Evolutionary conservation across 352 stramenopile genomes (phyloP), one percentile per base, ranked within the genome.

Genomic region (Phytophthora hybrid): DNA sequence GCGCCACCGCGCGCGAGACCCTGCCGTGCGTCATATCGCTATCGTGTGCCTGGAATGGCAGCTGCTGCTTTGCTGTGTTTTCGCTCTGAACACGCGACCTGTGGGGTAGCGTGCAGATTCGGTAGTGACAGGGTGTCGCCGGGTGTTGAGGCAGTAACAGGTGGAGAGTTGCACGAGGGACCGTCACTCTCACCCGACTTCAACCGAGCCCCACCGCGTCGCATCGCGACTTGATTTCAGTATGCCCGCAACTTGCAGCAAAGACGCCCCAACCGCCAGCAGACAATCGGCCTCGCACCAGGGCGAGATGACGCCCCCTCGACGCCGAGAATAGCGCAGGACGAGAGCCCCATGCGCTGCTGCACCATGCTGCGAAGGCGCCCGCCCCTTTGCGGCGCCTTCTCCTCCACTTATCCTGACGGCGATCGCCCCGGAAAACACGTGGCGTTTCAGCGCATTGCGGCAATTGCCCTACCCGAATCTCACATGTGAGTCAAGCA

Each of bases 1-100:
- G 69, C 66, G 72, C 61, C 62, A 89, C 72, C 1, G 77, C 73
- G 63, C 76, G 77, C 61, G 79, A 86, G 58, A 89, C 56, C 26
- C 76, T 64, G 53, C 74, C 71, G 29, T 85, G 70, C 8, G 80
- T 16, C 68, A 84, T 78, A 5, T 6, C 18, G 37, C 37, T 44
- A 44, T 44, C 10, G 10, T 18, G 37, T 18, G 37, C 10, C 37
- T 5, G 10, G 37, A 44, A 44, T 44, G 37, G 37, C 37, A 16
- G 37, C 23, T 59, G 18, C n/a, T 21, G 39, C 14, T 11, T 9
- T 63, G 21, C 6, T 18, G 37, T 5, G 37, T 18, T 53, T 53
- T 3, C 26, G 14, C 11, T 44, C 37, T 26, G 23, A 26, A 1
- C 14, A 44, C 11, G 55, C 37, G 16, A 63, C 19, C 16, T 69